Evolutionary conservation across 495 filamentous ascomycete species (phyloP), one percentile per base, ranked within the genome.

Genomic region (Lasiosphaeriaceae sp.): DNA sequence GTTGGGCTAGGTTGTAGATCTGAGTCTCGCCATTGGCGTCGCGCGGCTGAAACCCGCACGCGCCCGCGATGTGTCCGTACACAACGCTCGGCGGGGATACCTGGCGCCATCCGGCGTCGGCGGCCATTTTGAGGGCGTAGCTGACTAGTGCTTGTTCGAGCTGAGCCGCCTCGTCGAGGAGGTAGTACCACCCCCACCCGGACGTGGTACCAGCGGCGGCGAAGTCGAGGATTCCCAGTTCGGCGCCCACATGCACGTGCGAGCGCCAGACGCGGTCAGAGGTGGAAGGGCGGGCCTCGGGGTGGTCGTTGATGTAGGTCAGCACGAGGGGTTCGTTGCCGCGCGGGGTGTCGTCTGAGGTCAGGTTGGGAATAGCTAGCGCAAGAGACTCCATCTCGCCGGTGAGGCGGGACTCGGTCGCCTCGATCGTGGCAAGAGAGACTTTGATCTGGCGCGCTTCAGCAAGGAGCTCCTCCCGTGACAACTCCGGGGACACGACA

Each of bases 121-220:
- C 79, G 11, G 87, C 89, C 3, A 87, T 81, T 20, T 75, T 73
- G 3, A 96, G 77, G 0, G 95, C 85, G 71, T 95, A 96, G 61
- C 87, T 84, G n/a, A 97, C 71, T 0, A 98, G 81, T 0, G 94
- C 94, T 66, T 96, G 92, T 68, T 97, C 94, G 2, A 98, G 80
- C 69, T 94, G 80, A 0, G 91, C 92, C 8, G 85, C 92, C 59
- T 95, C 93, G 71, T 95, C 89, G 31, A 86, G 79, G 0, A 98
- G 83, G 70, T 88, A 96, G 72, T 98, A 98, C 90, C 92, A 98
- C 0, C 94, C 94, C 92, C 92, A 97, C 16, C 94, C 94, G 34
- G 85, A 89, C 19, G 89, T 85, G 9, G 82, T 86, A 19, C 84
- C 86, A 2, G 92, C 90, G 51, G 77, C 83, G 11, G 85, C 77